phyloP scores from a whole-genome alignment of 805 yeast genomes.

The Suhomyces emberorum region DNA sequence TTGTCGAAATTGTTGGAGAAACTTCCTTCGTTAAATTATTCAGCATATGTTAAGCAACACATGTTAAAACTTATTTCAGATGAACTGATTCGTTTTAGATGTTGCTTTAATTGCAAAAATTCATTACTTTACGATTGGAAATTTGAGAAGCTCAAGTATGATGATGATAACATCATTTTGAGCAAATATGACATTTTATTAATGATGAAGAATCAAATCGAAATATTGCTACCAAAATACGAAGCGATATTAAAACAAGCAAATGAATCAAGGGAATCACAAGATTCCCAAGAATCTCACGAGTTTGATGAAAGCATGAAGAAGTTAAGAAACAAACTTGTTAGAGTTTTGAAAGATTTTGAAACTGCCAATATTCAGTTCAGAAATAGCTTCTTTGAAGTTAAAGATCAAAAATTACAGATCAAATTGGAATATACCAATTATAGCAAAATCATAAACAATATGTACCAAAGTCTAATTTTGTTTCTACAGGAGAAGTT shows the following conservation, averaged over 20 bases:
- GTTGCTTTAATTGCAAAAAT: constrained; percentile 71
- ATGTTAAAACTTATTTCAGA: constrained; percentile 13
- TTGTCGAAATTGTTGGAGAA: constrained; percentile 38
- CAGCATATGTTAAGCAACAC: constrained; percentile 19
- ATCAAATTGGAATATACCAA: constrained; percentile 13
- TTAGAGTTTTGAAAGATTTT: constrained; percentile 28
- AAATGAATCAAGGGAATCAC: too few species aligned
- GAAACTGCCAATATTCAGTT: constrained; percentile 26
- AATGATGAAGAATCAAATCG: constrained; percentile 21
- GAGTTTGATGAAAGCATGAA: constrained; percentile 14
- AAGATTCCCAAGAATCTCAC: constrained; percentile 6
- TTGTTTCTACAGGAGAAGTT: constrained; percentile 65
- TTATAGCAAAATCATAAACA: constrained; percentile 33
- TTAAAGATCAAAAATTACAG: constrained; percentile 6
- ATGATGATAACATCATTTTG: constrained; percentile 13
- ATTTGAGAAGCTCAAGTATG: constrained; percentile 6
- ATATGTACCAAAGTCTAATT: constrained; percentile 56
- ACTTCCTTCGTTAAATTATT: constrained; percentile 35
- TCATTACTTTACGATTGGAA: constrained; percentile 54
- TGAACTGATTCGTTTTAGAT: constrained; percentile 39
- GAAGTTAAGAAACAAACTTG: constrained; percentile 20
- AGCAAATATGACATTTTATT: constrained; percentile 18
- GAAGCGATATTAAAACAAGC: constrained; percentile 6
- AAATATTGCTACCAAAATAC: constrained; percentile 20
- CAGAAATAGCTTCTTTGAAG: constrained; percentile 16